These are phyloP conservation scores for Kuraishia piskuri DNA, from an alignment of 805 yeast genomes.

Conservation along the genomic window DNA sequence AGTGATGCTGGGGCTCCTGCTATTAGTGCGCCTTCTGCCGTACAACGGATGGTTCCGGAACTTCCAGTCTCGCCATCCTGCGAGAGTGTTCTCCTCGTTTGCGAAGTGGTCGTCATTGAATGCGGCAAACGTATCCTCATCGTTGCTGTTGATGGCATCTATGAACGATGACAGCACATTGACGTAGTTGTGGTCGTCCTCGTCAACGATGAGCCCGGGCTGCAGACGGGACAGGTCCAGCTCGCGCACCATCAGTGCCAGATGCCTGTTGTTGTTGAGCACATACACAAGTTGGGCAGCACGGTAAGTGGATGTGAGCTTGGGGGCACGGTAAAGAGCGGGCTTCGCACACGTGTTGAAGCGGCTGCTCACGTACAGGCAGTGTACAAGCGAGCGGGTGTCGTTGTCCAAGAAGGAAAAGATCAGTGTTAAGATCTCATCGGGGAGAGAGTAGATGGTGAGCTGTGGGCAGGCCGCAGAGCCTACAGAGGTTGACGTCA, in stretches of 20 bases:
- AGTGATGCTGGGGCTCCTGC: background rate
- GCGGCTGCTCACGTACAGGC: constrained; percentile 41
- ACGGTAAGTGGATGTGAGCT: constrained; percentile 63
- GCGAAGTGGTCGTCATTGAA: background rate
- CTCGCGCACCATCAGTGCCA: constrained; percentile 46
- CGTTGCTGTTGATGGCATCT: constrained; percentile 3
- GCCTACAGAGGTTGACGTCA: background rate
- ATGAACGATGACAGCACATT: constrained; percentile 5
- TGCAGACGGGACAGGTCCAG: constrained; percentile 49
- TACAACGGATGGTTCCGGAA: constrained; percentile 65
- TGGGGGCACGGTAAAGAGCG: constrained; percentile 44
- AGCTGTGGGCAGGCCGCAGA: constrained; percentile 6
- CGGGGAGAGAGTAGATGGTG: constrained; percentile 27
- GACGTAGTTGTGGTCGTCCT: constrained; percentile 7
- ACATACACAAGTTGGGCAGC: constrained; percentile 73
- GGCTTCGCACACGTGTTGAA: constrained; percentile 46
- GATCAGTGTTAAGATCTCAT: constrained; percentile 31
- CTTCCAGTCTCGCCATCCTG: constrained; percentile 94
- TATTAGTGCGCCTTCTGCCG: constrained; percentile 14
- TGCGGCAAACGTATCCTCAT: constrained; percentile 6
- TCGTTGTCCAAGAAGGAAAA: constrained; percentile 25
- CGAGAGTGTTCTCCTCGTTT: constrained; percentile 30
- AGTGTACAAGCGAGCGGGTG: constrained; percentile 30
- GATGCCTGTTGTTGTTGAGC: constrained; percentile 42
- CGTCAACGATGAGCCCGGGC: constrained; percentile 27